phyloP scores from a whole-genome alignment of 140 eudicot species.

The Senecio squalidus region DNA sequence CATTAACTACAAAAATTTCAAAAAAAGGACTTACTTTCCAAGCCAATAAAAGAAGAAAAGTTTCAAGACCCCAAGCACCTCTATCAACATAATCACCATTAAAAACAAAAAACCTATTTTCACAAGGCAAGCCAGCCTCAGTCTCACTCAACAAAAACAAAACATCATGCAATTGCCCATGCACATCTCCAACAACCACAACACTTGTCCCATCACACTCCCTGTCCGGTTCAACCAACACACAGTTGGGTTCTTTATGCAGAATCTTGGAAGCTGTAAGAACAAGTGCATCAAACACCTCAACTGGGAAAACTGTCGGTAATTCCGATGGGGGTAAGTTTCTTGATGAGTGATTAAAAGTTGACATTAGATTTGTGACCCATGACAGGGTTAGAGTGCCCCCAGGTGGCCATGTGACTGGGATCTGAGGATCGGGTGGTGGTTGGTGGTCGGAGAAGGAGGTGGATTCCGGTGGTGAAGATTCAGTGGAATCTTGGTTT shows the following conservation, averaged over 20 bases:
- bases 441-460: conserved; percentile 32
- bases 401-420: conserved; percentile 64
- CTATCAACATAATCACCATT: conserved; percentile 98
- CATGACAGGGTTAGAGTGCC: conserved; percentile 51
- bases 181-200: conserved; percentile 95
- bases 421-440: conserved; percentile 56
- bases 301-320: conserved; percentile 67
- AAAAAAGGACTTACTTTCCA: conserved; percentile 66
- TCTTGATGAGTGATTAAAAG: conserved; percentile 70
- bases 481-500: conserved; percentile 20
- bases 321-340: conserved; percentile 53
- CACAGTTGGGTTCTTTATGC: conserved; percentile 89
- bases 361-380: conserved; percentile 49
- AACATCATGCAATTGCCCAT: conserved; percentile 95
- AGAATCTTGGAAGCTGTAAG: conserved; percentile 68
- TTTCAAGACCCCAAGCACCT: conserved; percentile 99
- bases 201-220: conserved; percentile 32
- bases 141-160: conserved; percentile 44
- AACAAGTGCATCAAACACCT: conserved; percentile 56
- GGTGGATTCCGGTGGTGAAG: conserved; percentile 15
- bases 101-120: conserved; percentile 70
- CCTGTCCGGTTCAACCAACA: conserved; percentile 37
- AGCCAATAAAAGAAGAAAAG: conserved; percentile 61
- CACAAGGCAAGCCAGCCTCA: conserved; percentile 64
- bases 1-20: not conserved